Percentiles rank a stretch among this genome's conserved stretches.
These are phyloP conservation scores for Limtongia smithiae DNA, from an alignment of 805 yeast genomes.

Conservation along the genomic window DNA sequence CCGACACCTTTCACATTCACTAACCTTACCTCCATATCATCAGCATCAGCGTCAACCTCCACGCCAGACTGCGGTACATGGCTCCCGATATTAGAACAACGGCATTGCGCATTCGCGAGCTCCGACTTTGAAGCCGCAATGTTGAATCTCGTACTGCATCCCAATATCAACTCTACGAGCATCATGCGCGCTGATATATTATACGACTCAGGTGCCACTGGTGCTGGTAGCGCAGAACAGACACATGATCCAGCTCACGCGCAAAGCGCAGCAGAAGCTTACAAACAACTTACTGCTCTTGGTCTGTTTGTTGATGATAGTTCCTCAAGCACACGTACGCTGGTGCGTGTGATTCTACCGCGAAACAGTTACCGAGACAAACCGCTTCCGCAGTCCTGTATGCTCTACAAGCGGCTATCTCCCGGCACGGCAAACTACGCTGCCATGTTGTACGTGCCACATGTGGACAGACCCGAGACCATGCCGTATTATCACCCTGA, in stretches of 20 bases:
- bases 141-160: slow-evolving; percentile 70
- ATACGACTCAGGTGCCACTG: slow-evolving; percentile 18
- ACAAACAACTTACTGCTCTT: neutral
- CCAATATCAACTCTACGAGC: slow-evolving; percentile 87
- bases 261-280: too few relatives aligned
- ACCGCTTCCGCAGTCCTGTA: slow-evolving; percentile 80
- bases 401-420: slow-evolving; percentile 39
- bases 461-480: slow-evolving; percentile 53
- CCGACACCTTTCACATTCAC: too few relatives aligned
- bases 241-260: too few relatives aligned
- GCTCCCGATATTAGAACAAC: slow-evolving; percentile 6
- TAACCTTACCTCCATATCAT: too few relatives aligned
- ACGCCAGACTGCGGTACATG: too few relatives aligned
- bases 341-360: slow-evolving; percentile 86
- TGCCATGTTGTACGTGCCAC: slow-evolving; percentile 74
- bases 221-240: too few relatives aligned
- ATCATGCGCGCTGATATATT: slow-evolving; percentile 80
- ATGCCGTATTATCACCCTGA: slow-evolving; percentile 89
- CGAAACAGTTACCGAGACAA: slow-evolving; percentile 84
- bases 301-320: neutral
- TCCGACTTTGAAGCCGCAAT: slow-evolving; percentile 58
- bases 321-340: slow-evolving; percentile 33
- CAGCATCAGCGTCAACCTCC: too few relatives aligned
- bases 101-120: slow-evolving; percentile 1
- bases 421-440: slow-evolving; percentile 19